phyloP scores from a whole-genome alignment of 257 asterid species.

The Asclepias syriaca region DNA sequence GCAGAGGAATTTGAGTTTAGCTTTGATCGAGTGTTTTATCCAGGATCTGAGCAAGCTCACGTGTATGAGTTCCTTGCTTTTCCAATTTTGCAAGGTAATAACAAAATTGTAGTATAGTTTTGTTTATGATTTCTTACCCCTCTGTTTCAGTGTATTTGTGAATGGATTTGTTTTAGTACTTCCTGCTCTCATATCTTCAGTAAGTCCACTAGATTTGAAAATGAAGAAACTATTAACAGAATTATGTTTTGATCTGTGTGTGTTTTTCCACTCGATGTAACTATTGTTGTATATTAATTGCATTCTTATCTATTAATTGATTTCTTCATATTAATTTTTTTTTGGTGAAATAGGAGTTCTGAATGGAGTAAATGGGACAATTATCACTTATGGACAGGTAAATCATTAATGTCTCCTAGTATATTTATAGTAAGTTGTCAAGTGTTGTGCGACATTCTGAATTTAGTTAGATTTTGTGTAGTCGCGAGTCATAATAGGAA shows the following conservation, averaged over 20 bases:
- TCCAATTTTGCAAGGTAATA: slow-evolving; percentile 58
- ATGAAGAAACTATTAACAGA: neutral
- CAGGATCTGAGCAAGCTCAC: slow-evolving; percentile 66
- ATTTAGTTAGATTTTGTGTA: neutral
- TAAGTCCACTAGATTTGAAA: neutral
- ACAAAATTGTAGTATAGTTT: neutral
- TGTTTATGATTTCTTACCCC: neutral
- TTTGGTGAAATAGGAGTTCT: slow-evolving; percentile 36
- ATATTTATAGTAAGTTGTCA: neutral
- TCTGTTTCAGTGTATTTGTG: neutral
- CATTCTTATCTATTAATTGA: neutral
- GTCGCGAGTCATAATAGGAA: neutral
- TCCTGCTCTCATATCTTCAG: neutral
- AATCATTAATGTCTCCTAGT: slow-evolving; percentile 2
- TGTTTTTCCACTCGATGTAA: neutral
- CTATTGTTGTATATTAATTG: neutral
- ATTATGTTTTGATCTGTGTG: neutral
- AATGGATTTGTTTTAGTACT: neutral
- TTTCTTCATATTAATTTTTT: neutral
- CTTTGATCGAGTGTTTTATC: slow-evolving; percentile 73
- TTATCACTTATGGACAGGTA: neutral
- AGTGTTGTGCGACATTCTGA: neutral
- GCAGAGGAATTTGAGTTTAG: slow-evolving; percentile 61
- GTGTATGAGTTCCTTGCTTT: slow-evolving; percentile 62
- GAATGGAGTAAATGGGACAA: neutral